Percentiles rank a stretch among this genome's conserved stretches.
Evolutionary conservation across 805 yeast species (phyloP).

Genomic region (Ogataea corticis): DNA sequence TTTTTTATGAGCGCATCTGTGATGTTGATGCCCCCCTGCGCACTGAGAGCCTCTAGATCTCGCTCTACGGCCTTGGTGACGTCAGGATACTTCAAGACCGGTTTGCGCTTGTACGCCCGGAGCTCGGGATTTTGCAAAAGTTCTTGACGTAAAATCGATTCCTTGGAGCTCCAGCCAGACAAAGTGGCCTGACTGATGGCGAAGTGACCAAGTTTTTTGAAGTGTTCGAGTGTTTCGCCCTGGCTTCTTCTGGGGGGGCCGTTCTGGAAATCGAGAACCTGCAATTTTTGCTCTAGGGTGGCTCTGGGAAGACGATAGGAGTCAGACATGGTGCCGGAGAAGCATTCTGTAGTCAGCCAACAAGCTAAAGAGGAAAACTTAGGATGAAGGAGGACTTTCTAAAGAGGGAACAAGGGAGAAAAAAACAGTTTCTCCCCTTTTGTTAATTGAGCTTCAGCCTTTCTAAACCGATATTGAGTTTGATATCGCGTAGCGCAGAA

Average conservation of each 20-base stretch:
- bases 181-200: slow-evolving; percentile 38
- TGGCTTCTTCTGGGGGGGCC: slow-evolving; percentile 35
- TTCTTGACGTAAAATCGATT: slow-evolving; percentile 25
- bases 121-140: slow-evolving; percentile 28
- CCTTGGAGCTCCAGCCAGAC: slow-evolving; percentile 35
- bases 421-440: no score
- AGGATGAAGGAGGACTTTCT: no score
- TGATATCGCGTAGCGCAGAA: no score
- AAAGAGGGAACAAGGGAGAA: background rate
- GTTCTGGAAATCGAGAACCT: slow-evolving; percentile 33
- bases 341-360: no score
- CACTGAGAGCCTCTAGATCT: slow-evolving; percentile 19
- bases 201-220: slow-evolving; percentile 24
- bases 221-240: slow-evolving; percentile 28
- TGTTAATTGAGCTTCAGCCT: background rate
- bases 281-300: slow-evolving; percentile 32
- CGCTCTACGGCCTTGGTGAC: slow-evolving; percentile 35
- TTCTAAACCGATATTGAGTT: background rate
- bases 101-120: slow-evolving; percentile 31
- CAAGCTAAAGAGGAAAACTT: no score
- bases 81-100: slow-evolving; percentile 36
- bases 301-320: slow-evolving; percentile 30
- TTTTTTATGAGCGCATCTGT: slow-evolving; percentile 31
- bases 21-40: slow-evolving; percentile 16
- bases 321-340: background rate